A percentile compares a stretch with the other conserved stretches of the same genome.
phyloP scores from a whole-genome alignment of 116 monocot genomes.

The Cymodocea nodosa region DNA sequence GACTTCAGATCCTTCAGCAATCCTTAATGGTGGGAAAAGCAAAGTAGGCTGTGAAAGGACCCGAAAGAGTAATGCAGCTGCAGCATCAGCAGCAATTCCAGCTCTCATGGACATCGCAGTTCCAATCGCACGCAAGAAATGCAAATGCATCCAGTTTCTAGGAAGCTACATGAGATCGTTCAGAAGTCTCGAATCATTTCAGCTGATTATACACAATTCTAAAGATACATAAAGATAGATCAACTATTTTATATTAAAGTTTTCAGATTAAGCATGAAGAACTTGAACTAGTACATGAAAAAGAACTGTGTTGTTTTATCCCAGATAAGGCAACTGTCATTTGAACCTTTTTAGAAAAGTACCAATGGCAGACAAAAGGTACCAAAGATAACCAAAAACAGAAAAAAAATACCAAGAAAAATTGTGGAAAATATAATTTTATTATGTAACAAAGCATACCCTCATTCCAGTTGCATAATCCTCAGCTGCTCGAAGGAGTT shows the following conservation, averaged over 20 bases:
- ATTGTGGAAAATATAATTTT: background rate
- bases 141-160: conserved; percentile 95
- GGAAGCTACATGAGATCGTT: conserved; percentile 42
- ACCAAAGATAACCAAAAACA: background rate
- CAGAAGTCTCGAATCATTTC: background rate
- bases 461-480: conserved; percentile 91
- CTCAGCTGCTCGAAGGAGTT: conserved; percentile 95
- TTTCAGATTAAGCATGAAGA: too few species aligned
- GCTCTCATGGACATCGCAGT: conserved; percentile 97
- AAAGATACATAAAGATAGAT: too few species aligned
- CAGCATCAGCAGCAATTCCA: conserved; percentile 94
- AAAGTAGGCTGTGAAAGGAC: conserved; percentile 85
- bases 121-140: conserved; percentile 92
- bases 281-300: too few species aligned
- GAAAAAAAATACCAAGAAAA: background rate
- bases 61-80: conserved; percentile 93
- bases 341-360: too few species aligned
- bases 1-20: conserved; percentile 63
- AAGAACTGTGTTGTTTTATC: too few species aligned
- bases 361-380: too few species aligned
- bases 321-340: too few species aligned
- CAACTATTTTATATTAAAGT: too few species aligned
- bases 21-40: conserved; percentile 84
- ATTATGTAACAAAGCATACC: conserved; percentile 28
- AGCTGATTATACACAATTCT: too few species aligned